Evolutionary conservation across 2,329 filamentous ascomycete genomes (phyloP), one percentile per base, ranked within the genome.

Genomic region (Apiospora marii): DNA sequence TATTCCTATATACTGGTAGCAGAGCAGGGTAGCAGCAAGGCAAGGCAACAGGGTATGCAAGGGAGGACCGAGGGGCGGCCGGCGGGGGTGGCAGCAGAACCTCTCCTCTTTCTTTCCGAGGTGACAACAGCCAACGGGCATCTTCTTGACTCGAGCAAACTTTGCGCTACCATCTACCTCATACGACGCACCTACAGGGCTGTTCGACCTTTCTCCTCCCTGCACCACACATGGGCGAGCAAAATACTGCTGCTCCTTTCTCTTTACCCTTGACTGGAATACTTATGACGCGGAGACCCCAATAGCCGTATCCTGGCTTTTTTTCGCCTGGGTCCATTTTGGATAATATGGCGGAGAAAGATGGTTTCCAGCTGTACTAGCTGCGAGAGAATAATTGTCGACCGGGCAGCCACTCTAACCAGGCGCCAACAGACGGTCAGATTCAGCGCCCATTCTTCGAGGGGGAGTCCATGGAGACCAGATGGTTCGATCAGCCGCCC

Each of bases 81-180:
- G 49, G 49, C 51, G 51, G 53, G 53, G 30, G 6, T 30, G 19
- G 16, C 27, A 22, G 16, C 27, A 37, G 16, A 37, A 61, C 3
- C 30, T 30, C 30, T 37, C 19, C 30, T 34, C 51, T 24, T 24
- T 30, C 27, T 7, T 30, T 30, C 51, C 34, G 30, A 53, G 51
- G 53, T 22, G 53, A 37, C 53, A 61, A 30, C 53, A 34, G 16
- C 22, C 53, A 61, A 41, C 34, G 8, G n/a, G 22, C 58, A 37
- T 12, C 58, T 64, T 41, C 58, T 64, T 64, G 58, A 64, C 58
- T 64, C 58, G 34, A 64, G 58, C 58, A 64, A 64, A 64, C 58
- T 64, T 41, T 41, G 34, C 58, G 22, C 34, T 64, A 41, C 58
- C 10, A 24, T 64, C 58, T n/a, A 49, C 46, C 46, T 49, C 46